Evolutionary conservation across 2,329 filamentous ascomycete genomes (phyloP), one percentile per base, ranked within the genome.

Genomic region (Diplodia intermedia): DNA sequence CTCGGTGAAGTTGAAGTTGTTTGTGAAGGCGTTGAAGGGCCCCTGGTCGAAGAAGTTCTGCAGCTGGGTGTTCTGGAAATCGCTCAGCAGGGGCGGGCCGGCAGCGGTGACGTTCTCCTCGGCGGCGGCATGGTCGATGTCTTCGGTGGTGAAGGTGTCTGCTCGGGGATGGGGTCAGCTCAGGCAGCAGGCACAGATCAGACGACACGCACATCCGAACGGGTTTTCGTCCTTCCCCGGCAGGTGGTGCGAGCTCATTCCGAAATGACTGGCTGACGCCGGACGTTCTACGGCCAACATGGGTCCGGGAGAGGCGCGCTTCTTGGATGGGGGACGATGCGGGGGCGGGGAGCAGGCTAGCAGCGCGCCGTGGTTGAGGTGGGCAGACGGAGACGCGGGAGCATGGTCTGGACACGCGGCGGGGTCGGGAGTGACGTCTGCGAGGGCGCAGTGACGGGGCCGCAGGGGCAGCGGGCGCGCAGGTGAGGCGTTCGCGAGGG

Each of bases 21-120:
- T 61, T 20, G 23, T 18, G 47, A 61, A 61, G 26, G 49, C 12
- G 49, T 68, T 68, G 56, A 68, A 68, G n/a, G 66, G 66, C 15
- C 66, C 66, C 7, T 63, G 66, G 56, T 68, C 66, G 57, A 68
- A 68, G 50, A 68, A 68, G 50, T 55, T 54, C 56, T 68, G 66
- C 3, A 68, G 66, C 36, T 68, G 56, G 49, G 47, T 55, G 50
- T 43, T 47, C 57, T 68, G 56, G 49, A 55, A 50, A 11, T 63
- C 66, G 49, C 14, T 68, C 38, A 68, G 66, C 56, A 68, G 49
- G 12, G 56, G 56, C 18, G 66, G 66, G 29, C 66, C 66, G 36
- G 66, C 56, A 5, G 49, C 66, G 23, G 56, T 62, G 36, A 68
- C 52, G 26, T 68, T 63, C 29, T 68, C 66, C 23, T 60, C 56